Evolutionary conservation across 1,284 basidiomycete species (phyloP).

Genomic region (Marasmius fiardii): DNA sequence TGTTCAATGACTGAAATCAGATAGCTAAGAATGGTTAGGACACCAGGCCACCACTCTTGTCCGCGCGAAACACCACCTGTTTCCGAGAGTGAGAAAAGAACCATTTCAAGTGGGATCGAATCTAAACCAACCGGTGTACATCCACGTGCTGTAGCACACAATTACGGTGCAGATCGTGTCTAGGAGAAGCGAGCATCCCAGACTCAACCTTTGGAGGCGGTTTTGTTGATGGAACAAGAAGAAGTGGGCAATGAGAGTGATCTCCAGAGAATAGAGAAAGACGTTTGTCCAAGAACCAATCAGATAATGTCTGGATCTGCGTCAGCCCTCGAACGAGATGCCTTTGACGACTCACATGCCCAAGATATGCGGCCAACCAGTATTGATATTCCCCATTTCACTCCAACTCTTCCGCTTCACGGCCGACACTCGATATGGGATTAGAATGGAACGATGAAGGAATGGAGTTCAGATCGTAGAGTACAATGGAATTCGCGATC

Average conservation of each 20-base stretch:
- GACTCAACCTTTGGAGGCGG: conserved; percentile 1
- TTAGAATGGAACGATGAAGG: too few species aligned
- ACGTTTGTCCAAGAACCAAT: too few species aligned
- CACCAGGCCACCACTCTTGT: neutral
- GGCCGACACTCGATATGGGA: too few species aligned
- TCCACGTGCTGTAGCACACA: conserved; percentile 5
- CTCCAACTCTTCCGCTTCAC: too few species aligned
- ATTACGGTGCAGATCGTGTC: conserved; percentile 5
- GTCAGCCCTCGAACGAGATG: too few species aligned
- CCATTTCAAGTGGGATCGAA: neutral
- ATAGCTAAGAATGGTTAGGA: conserved; percentile 4
- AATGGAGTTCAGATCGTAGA: too few species aligned
- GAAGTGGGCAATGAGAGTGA: neutral
- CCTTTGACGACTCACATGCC: too few species aligned
- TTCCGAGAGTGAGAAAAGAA: neutral
- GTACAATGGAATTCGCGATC: too few species aligned
- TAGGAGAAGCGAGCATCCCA: conserved; percentile 1
- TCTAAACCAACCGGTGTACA: neutral
- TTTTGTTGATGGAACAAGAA: neutral
- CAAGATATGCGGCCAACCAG: too few species aligned
- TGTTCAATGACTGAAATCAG: conserved; percentile 3
- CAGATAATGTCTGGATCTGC: too few species aligned
- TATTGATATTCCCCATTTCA: too few species aligned
- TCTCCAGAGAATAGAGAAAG: too few species aligned
- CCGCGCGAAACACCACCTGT: neutral